Evolutionary conservation across 164 flowering plant genomes (phyloP).

Genomic region (Vitis rupestris): DNA sequence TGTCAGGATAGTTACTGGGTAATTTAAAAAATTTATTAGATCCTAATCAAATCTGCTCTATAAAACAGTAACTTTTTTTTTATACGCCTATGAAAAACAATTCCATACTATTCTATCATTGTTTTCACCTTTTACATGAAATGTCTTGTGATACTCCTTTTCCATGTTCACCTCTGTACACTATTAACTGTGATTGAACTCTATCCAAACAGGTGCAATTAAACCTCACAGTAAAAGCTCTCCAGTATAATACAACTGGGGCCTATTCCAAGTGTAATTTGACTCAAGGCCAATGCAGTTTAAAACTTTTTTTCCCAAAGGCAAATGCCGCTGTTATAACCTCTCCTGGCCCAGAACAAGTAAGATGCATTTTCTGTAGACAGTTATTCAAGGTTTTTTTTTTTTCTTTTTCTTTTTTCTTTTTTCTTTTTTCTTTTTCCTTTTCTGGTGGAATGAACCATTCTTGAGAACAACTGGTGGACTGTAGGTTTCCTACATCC

Average conservation of each 20-base stretch:
- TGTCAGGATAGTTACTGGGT: neutral
- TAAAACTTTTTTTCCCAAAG: conserved; percentile 31
- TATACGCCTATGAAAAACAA: too few species aligned
- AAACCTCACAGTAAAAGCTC: conserved; percentile 29
- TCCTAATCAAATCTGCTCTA: neutral
- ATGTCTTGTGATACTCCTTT: neutral
- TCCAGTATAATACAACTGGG: conserved; percentile 39
- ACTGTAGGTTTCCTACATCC: too few species aligned
- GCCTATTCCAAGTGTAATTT: conserved; percentile 48
- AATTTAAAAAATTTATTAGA: neutral
- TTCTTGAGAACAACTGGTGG: too few species aligned
- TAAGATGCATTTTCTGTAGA: conserved; percentile 6
- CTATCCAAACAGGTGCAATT: conserved; percentile 41
- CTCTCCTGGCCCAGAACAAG: conserved; percentile 39
- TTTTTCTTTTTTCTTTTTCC: neutral
- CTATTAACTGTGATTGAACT: neutral
- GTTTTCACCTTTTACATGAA: too few species aligned
- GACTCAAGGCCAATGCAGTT: conserved; percentile 25
- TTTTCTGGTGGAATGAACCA: too few species aligned
- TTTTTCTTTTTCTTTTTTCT: neutral
- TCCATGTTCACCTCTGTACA: neutral
- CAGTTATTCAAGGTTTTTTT: neutral
- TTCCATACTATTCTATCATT: too few species aligned
- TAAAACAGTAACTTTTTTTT: too few species aligned
- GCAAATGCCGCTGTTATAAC: conserved; percentile 49